Evolutionary conservation across 140 eudicot genomes (phyloP).

Genomic region (Ambrosia hybrid): DNA sequence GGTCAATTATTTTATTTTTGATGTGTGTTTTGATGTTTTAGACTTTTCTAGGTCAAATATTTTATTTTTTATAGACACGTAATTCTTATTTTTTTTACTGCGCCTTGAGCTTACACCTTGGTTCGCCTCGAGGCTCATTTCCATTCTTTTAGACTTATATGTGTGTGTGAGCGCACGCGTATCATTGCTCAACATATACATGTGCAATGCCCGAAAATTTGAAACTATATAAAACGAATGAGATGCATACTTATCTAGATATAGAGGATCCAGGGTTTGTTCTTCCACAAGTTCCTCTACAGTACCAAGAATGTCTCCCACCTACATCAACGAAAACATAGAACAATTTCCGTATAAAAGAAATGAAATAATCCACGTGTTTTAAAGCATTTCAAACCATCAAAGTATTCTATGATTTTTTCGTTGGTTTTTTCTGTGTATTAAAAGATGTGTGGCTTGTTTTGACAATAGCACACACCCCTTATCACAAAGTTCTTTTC

Average conservation of each 20-base stretch:
- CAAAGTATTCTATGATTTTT: neutral
- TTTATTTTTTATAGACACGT: no score
- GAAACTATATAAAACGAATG: neutral
- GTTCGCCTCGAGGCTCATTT: no score
- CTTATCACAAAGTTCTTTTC: neutral
- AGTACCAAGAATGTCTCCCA: conserved; percentile 59
- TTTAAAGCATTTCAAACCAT: neutral
- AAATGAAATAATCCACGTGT: neutral
- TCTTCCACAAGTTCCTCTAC: conserved; percentile 87
- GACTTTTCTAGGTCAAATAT: no score
- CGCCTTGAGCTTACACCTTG: no score
- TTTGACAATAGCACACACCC: neutral
- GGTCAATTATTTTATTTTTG: no score
- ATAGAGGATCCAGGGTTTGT: conserved; percentile 62
- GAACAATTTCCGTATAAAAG: neutral
- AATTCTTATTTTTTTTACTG: no score
- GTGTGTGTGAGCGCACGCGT: neutral
- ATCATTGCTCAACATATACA: neutral
- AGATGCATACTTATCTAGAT: conserved; percentile 57
- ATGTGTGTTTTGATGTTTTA: no score
- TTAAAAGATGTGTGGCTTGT: neutral
- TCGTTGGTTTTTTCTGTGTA: neutral
- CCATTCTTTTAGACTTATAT: no score
- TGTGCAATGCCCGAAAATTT: neutral
- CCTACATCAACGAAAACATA: conserved; percentile 42